Evolutionary conservation across 2,329 filamentous ascomycete species (phyloP), one percentile per base, ranked within the genome.

Genomic region (Trichoderma sp.): DNA sequence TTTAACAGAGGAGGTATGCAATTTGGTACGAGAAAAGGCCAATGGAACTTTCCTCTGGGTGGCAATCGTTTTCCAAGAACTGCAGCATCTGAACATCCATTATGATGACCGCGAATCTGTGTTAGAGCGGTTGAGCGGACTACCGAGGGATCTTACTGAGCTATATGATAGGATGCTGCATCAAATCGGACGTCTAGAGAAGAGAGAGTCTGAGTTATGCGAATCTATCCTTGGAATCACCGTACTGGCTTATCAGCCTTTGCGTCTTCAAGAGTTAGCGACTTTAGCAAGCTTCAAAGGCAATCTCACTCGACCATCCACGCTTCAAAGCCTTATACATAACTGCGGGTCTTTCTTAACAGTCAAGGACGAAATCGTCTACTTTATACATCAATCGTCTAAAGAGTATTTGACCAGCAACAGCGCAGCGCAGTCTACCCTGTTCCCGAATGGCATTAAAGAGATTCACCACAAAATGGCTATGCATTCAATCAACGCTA

Each of bases 381-480:
- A 79, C 72, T 83, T 86, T 75, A 80, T 87, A 1, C 85, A 88
- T 76, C 81, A 86, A 72, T 87, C 85, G 2, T 86, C 84, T 0
- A 85, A 86, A 76, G 85, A 87, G 2, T 87, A 87, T 73, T 75
- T 87, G 6, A 78, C n/a, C 80, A 83, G 72, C 78, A n/a, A 81
- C 16, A 12, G 7, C 31, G 29, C 35, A 18, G 16, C 63, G 3
- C 35, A 83, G 7, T 77, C 77, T 66, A 72, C 68, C 76, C n/a
- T 86, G 11, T 83, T 85, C 63, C 81, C 82, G 5, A 66, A 18
- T 33, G 81, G 83, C 1, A 64, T 3, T 38, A 71, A 27, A 38
- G 80, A 16, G 7, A 0, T 81, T 88, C 6, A 66, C 83, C 85
- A 67, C 79, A 73, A 4, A 79, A 77, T 24, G 87, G 84, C 3